Percentiles rank a stretch among this genome's conserved stretches.
These are phyloP conservation scores for Brasenia schreberi DNA, from an alignment of 164 flowering plant species.

Conservation along the genomic window DNA sequence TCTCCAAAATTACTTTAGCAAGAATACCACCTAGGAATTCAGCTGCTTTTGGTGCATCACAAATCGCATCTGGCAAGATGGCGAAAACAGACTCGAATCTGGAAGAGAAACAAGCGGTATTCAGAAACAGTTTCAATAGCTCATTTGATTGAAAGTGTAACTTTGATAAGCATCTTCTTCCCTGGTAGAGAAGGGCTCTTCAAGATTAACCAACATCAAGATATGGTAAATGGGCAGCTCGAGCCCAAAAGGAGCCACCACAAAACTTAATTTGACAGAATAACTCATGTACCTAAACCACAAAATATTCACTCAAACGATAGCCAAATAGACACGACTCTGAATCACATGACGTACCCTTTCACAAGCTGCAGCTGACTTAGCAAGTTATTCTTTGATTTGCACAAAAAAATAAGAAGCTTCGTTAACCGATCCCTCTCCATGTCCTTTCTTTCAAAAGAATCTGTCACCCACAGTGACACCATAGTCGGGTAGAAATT, in stretches of 20 bases:
- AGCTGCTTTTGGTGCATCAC: constrained; percentile 73
- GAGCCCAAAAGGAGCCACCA: too few species aligned
- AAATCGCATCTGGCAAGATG: constrained; percentile 57
- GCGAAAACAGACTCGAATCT: constrained; percentile 39
- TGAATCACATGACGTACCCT: constrained; percentile 32
- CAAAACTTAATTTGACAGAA: neutral
- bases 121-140: too few species aligned
- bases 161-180: too few species aligned
- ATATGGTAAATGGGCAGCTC: neutral
- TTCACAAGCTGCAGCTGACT: constrained; percentile 35
- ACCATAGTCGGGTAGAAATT: constrained; percentile 57
- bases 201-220: neutral
- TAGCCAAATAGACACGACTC: neutral
- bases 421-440: constrained; percentile 61
- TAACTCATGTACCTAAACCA: neutral
- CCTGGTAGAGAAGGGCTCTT: too few species aligned
- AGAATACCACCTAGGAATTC: constrained; percentile 60
- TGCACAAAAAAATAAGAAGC: constrained; percentile 51
- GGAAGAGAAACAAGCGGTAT: neutral
- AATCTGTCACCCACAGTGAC: constrained; percentile 65
- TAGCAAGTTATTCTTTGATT: constrained; percentile 26
- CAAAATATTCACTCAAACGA: neutral
- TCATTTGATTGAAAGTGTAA: too few species aligned
- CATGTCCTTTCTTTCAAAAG: constrained; percentile 71
- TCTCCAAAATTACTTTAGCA: constrained; percentile 35